Evolutionary conservation across 2,329 filamentous ascomycete species (phyloP).

Genomic region (Xylariaceae sp.): DNA sequence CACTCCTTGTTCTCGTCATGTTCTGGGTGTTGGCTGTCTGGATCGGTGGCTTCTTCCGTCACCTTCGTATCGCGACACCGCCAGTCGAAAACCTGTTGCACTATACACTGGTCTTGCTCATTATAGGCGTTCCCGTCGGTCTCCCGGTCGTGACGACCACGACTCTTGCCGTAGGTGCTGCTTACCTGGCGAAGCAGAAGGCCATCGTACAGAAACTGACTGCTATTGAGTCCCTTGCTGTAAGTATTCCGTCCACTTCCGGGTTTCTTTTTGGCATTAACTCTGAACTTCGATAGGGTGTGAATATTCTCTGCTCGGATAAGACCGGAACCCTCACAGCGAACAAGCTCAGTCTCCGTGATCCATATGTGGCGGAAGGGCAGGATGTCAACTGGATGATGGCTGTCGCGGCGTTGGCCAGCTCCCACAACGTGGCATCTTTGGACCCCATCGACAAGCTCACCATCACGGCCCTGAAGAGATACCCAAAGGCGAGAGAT

Average conservation of each 20-base stretch:
- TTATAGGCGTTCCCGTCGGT: conserved; percentile 75
- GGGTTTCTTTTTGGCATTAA: conserved; percentile 1
- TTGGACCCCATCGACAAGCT: conserved; percentile 77
- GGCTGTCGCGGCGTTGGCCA: conserved; percentile 71
- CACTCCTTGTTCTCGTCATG: conserved; percentile 69
- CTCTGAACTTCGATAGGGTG: conserved; percentile 40
- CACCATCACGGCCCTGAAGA: conserved; percentile 68
- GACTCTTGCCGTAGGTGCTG: conserved; percentile 70
- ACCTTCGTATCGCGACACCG: conserved; percentile 57
- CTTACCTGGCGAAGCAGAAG: conserved; percentile 71
- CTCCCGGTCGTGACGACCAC: conserved; percentile 74
- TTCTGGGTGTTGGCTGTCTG: conserved; percentile 70
- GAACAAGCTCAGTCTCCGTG: conserved; percentile 70
- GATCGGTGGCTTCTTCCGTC: conserved; percentile 75
- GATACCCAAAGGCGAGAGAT: conserved; percentile 71
- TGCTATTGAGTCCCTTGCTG: conserved; percentile 68
- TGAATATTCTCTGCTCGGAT: conserved; percentile 75
- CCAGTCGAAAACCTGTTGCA: conserved; percentile 58
- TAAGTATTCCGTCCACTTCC: conserved; percentile 18
- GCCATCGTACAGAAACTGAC: conserved; percentile 76
- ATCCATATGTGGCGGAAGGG: conserved; percentile 70
- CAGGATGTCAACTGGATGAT: conserved; percentile 82
- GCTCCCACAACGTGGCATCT: conserved; percentile 73
- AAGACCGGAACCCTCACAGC: conserved; percentile 75
- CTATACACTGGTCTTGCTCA: conserved; percentile 65